Base-by-base conservation (phyloP, 163 green algal genomes). In the Chlamydomonas reinhardtii region DNA sequence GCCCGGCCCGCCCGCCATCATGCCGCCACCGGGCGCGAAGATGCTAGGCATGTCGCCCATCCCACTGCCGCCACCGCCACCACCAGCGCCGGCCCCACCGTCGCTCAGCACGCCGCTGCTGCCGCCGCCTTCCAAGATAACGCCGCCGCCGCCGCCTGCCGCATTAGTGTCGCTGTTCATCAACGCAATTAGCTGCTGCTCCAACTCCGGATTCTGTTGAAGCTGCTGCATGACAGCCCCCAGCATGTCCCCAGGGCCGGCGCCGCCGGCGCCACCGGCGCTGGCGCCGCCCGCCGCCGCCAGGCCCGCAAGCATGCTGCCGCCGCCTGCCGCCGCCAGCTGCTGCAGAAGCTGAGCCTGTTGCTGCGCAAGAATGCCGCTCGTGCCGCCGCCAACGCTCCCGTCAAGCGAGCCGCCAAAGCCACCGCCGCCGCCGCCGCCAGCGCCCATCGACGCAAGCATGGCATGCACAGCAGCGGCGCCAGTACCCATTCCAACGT, bases 31-130 rank as follows among this genome's bases (percentile, higher is more conserved):
- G 27, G 72, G 72, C 27, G 68, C 66, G 27, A 85, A 85, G 32
- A 85, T 85, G 34, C 69, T 78, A 12, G 79, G 79, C 79, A 85
- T 85, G 27, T 66, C 59, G 59, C 65, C 78, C n/a, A 76, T 16
- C 8, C 25, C 78, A 9, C 29, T 9, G 29, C 29, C 64, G 29
- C 64, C 64, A 24, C 29, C 64, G 29, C 29, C 32, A 3, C 64
- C 27, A n/a, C 29, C 64, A 3, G 1, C 16, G 29, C 69, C 69
- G 69, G 31, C 8, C 34, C 34, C 31, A 32, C 9, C 24, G 24
- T 16, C 17, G 59, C 59, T 22, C 59, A 66, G 22, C 24, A 29
- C 12, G 22, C 59, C 59, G 59, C 25, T 56, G 48, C 48, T 19
- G 48, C 48, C 48, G 48, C 48, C 48, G 48, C 48, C 48, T 19